phyloP scores from a whole-genome alignment of 208 protist species.

The Leishmania amazonensis region DNA sequence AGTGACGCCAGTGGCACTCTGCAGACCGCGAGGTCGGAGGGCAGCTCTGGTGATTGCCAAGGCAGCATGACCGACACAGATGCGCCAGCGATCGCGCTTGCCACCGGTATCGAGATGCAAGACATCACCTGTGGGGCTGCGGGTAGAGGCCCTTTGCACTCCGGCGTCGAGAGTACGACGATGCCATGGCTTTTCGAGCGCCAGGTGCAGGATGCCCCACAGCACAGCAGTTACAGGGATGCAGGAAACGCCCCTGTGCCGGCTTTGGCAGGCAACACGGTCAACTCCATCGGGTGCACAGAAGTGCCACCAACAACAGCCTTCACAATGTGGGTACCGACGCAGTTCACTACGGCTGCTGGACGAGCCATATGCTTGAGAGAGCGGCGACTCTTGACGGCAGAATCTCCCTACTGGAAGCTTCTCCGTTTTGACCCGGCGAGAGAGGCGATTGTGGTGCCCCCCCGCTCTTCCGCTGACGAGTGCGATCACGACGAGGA shows the following conservation, averaged over 20 bases:
- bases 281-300: background rate
- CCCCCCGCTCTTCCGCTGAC: background rate
- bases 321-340: constrained; percentile 43
- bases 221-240: background rate
- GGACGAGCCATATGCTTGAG: constrained; percentile 63
- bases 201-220: background rate
- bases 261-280: background rate
- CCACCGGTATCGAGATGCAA: background rate
- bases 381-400: constrained; percentile 36
- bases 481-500: background rate
- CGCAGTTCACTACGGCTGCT: constrained; percentile 62
- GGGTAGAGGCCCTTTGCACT: background rate
- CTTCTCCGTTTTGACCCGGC: constrained; percentile 35
- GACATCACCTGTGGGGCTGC: background rate
- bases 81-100: background rate
- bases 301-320: background rate
- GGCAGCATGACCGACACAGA: background rate
- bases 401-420: constrained; percentile 46
- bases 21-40: constrained; percentile 1
- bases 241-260: background rate
- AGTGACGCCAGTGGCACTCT: background rate
- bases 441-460: constrained; percentile 11
- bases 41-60: background rate
- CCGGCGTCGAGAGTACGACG: no score
- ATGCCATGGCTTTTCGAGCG: background rate